Percentiles rank a stretch among this genome's conserved stretches.
Evolutionary conservation across 2,329 filamentous ascomycete species (phyloP).

Genomic region (Dothideomycetidae sp.): DNA sequence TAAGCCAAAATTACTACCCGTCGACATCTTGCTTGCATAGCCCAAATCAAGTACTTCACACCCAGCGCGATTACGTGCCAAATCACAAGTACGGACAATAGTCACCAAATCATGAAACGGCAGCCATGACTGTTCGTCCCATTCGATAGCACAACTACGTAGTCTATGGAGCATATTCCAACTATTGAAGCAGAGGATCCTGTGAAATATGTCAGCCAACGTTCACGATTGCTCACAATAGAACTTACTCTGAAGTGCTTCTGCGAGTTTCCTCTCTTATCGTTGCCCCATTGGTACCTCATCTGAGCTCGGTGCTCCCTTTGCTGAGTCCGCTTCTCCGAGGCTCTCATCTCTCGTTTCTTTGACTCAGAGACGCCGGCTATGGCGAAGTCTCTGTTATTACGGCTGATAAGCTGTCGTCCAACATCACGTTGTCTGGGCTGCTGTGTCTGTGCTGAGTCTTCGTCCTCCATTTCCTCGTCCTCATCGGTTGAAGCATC

Average conservation of each 20-base stretch:
- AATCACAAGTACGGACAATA: too few relatives aligned
- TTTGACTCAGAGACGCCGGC: conserved; percentile 60
- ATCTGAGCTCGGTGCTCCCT: conserved; percentile 38
- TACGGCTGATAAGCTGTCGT: conserved; percentile 43
- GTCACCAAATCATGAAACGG: too few relatives aligned
- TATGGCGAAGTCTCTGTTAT: conserved; percentile 64
- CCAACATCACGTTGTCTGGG: conserved; percentile 18
- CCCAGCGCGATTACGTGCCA: too few relatives aligned
- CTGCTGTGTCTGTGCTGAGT: conserved; percentile 12
- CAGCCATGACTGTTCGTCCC: too few relatives aligned
- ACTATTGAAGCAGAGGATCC: conserved; percentile 33
- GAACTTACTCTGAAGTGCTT: conserved; percentile 52
- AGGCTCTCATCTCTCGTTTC: conserved; percentile 51
- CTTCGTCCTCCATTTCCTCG: conserved; percentile 27
- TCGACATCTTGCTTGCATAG: too few relatives aligned
- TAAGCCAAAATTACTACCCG: too few relatives aligned
- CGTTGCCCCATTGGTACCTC: conserved; percentile 53
- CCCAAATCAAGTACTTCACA: too few relatives aligned
- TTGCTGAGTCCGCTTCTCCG: conserved; percentile 56
- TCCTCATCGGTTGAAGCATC: conserved; percentile 33
- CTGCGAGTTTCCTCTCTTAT: conserved; percentile 64
- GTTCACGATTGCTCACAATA: neutral
- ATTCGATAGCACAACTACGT: too few relatives aligned
- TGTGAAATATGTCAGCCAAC: conserved; percentile 14
- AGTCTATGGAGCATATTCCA: too few relatives aligned